phyloP scores from a whole-genome alignment of 1,284 basidiomycete species.

The Trichosporon ovoides region DNA sequence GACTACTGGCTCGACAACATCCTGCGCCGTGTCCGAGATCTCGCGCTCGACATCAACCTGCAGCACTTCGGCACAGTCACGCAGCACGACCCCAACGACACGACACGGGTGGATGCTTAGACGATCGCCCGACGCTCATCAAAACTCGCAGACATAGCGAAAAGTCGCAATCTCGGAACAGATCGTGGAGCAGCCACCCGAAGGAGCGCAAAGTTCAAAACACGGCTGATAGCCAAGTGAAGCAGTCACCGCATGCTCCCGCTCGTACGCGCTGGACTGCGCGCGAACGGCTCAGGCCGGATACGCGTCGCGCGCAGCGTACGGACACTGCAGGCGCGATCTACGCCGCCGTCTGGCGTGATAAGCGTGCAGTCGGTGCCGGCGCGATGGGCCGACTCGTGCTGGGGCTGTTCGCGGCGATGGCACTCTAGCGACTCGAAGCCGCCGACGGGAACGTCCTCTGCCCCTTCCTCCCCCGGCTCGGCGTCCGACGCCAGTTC shows the following conservation, averaged over 20 bases:
- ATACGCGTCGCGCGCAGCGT: neutral
- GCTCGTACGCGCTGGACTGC: neutral
- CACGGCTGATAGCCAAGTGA: neutral
- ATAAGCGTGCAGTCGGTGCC: neutral
- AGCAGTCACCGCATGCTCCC: neutral
- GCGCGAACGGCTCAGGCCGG: neutral
- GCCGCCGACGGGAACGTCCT: too few relatives aligned
- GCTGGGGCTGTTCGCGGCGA: constrained; percentile 2
- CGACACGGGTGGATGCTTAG: too few relatives aligned
- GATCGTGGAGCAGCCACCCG: neutral
- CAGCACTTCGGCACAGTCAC: too few relatives aligned
- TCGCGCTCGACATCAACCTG: neutral
- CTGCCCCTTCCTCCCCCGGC: too few relatives aligned
- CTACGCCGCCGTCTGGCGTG: too few relatives aligned
- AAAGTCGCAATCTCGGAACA: too few relatives aligned
- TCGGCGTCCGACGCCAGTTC: too few relatives aligned
- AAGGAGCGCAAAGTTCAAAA: neutral
- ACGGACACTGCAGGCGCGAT: neutral
- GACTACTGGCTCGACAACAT: too few relatives aligned
- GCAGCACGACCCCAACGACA: neutral
- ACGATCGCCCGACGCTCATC: too few relatives aligned
- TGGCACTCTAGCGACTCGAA: constrained; percentile 4
- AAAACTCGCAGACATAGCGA: too few relatives aligned
- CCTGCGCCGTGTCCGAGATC: neutral
- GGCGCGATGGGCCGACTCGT: constrained; percentile 2